phyloP scores from a whole-genome alignment of 2,329 filamentous ascomycete genomes.

The Colletotrichum orbiculare region DNA sequence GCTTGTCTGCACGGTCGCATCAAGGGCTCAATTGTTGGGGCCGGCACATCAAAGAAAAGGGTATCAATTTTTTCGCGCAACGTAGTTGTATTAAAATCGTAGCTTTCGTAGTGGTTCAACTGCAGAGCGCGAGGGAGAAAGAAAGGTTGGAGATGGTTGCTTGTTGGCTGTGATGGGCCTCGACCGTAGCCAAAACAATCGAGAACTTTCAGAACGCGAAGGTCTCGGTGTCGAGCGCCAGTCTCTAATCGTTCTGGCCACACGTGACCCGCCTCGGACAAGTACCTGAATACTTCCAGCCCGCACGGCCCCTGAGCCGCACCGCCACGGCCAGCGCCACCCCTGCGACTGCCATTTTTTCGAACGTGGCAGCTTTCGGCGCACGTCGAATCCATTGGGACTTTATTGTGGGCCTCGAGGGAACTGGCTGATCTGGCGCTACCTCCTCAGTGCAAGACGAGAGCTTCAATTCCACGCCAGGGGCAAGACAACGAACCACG shows the following conservation, averaged over 20 bases:
- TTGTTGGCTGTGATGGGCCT: neutral
- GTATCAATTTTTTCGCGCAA: constrained; percentile 11
- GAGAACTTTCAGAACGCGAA: constrained; percentile 12
- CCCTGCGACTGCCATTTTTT: constrained; percentile 50
- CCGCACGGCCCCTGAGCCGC: too few relatives aligned
- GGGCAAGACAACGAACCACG: constrained; percentile 12
- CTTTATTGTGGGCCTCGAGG: constrained; percentile 32
- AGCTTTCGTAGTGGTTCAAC: neutral
- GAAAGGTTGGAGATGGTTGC: neutral
- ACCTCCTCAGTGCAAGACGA: constrained; percentile 22
- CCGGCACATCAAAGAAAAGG: constrained; percentile 19
- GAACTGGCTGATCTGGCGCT: constrained; percentile 35
- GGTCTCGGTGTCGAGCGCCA: constrained; percentile 19
- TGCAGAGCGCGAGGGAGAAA: neutral
- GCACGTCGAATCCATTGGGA: constrained; percentile 27
- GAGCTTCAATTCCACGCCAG: constrained; percentile 17
- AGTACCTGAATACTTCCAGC: too few relatives aligned
- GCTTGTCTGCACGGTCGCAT: constrained; percentile 14
- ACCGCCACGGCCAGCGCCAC: constrained; percentile 24
- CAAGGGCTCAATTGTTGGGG: neutral
- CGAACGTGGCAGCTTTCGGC: constrained; percentile 65
- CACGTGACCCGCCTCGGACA: constrained; percentile 30
- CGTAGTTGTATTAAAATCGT: neutral
- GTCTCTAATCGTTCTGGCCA: neutral
- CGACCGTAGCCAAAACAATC: neutral